Evolutionary conservation across 1,139 yeast genomes (phyloP).

Genomic region (Chernovozyma sophiae-reginae): DNA sequence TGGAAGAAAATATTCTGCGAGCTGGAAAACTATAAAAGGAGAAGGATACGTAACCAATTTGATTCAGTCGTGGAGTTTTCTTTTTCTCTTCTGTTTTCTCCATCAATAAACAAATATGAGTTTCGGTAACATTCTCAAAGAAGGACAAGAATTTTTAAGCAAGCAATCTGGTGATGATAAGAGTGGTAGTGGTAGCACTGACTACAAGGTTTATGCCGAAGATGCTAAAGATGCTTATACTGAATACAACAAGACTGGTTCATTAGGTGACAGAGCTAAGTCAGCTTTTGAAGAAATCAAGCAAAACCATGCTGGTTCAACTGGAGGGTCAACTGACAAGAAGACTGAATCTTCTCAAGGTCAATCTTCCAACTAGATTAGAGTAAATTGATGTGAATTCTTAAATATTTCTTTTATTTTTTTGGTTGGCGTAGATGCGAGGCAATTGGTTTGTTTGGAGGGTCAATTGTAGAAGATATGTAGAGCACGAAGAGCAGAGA

Average conservation of each 20-base stretch:
- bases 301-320: conserved; percentile 10
- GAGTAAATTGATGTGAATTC: too few species aligned
- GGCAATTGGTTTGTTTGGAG: too few species aligned
- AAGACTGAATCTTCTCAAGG: too few species aligned
- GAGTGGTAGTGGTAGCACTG: conserved; percentile 3
- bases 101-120: conserved; percentile 16
- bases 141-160: conserved; percentile 33
- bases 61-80: too few species aligned
- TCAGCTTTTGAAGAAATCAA: conserved; percentile 26
- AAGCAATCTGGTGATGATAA: background rate
- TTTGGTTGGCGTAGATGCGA: too few species aligned
- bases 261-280: conserved; percentile 30
- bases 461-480: too few species aligned
- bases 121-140: conserved; percentile 25
- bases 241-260: conserved; percentile 28
- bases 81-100: background rate
- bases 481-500: too few species aligned
- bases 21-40: background rate
- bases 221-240: conserved; percentile 34
- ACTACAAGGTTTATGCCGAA: conserved; percentile 15
- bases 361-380: too few species aligned
- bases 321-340: too few species aligned
- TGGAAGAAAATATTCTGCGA: too few species aligned
- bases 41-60: too few species aligned
- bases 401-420: too few species aligned